A percentile compares a stretch with the other conserved stretches of the same genome.
Evolutionary conservation across 2,329 filamentous ascomycete species (phyloP).

Genomic region (Pseudocercospora musae): DNA sequence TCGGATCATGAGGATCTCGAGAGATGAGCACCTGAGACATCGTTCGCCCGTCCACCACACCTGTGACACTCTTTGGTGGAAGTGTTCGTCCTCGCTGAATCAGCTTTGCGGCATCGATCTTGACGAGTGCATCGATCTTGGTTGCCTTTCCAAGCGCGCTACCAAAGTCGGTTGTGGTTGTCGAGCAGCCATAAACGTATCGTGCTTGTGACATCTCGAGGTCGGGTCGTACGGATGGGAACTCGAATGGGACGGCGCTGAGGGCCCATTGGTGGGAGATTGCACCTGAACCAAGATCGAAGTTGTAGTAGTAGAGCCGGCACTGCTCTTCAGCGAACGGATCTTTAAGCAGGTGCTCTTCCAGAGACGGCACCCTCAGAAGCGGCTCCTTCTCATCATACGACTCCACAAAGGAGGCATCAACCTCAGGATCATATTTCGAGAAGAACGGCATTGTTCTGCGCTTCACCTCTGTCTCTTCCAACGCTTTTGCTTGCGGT

Average conservation of each 20-base stretch:
- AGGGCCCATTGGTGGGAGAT: slow-evolving; percentile 65
- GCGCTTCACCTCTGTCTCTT: slow-evolving; percentile 28
- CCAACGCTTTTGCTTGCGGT: slow-evolving; percentile 26
- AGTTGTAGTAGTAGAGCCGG: slow-evolving; percentile 66
- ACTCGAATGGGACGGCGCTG: slow-evolving; percentile 64
- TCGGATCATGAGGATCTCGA: slow-evolving; percentile 43
- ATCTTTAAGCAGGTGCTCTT: slow-evolving; percentile 10
- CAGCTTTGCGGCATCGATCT: slow-evolving; percentile 55
- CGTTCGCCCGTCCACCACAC: slow-evolving; percentile 59
- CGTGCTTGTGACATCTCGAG: slow-evolving; percentile 56
- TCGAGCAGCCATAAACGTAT: slow-evolving; percentile 67
- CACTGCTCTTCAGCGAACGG: slow-evolving; percentile 61
- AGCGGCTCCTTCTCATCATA: slow-evolving; percentile 31
- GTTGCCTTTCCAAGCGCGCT: slow-evolving; percentile 61
- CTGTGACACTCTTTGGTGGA: slow-evolving; percentile 47
- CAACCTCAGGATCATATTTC: slow-evolving; percentile 40
- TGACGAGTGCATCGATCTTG: slow-evolving; percentile 64
- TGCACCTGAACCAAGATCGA: slow-evolving; percentile 43
- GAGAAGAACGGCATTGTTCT: slow-evolving; percentile 48
- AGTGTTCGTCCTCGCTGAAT: slow-evolving; percentile 50
- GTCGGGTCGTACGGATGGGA: slow-evolving; percentile 57
- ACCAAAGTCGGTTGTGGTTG: slow-evolving; percentile 55
- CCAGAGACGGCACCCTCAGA: slow-evolving; percentile 15
- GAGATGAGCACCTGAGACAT: slow-evolving; percentile 52
- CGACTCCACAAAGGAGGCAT: slow-evolving; percentile 28